Percentiles rank a stretch among this genome's conserved stretches.
phyloP scores from a whole-genome alignment of 1,284 basidiomycete species.

The Boletus austroedulis region DNA sequence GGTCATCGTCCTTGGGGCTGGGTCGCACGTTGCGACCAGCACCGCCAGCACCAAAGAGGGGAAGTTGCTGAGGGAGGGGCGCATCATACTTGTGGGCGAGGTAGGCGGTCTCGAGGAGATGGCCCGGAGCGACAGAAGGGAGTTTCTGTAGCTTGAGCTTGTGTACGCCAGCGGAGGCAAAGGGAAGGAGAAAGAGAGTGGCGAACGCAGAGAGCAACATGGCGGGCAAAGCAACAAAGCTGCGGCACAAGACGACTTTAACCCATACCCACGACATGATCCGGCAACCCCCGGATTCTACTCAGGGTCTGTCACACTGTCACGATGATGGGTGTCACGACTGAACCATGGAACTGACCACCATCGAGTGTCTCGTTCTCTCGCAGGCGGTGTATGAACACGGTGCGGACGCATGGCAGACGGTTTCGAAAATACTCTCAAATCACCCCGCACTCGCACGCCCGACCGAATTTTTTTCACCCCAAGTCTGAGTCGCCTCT shows the following conservation, averaged over 20 bases:
- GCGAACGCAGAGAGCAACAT: slow-evolving; percentile 67
- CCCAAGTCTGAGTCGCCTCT: slow-evolving; percentile 47
- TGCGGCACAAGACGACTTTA: slow-evolving; percentile 24
- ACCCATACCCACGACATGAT: neutral
- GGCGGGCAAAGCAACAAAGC: slow-evolving; percentile 37
- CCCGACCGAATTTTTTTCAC: slow-evolving; percentile 63
- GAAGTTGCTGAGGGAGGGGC: slow-evolving; percentile 51
- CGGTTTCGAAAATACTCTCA: slow-evolving; percentile 63
- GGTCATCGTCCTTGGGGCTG: slow-evolving; percentile 56
- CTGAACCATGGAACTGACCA: slow-evolving; percentile 37
- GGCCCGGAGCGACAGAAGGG: slow-evolving; percentile 56
- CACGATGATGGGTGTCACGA: too few species aligned
- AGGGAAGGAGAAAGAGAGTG: slow-evolving; percentile 62
- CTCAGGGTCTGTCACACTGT: slow-evolving; percentile 6
- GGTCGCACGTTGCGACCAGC: slow-evolving; percentile 61
- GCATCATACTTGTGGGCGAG: slow-evolving; percentile 86
- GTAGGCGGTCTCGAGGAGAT: slow-evolving; percentile 73
- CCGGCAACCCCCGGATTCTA: slow-evolving; percentile 26
- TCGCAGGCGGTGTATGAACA: slow-evolving; percentile 84
- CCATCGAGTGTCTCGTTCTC: slow-evolving; percentile 69
- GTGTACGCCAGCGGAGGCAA: slow-evolving; percentile 69
- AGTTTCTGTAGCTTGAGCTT: slow-evolving; percentile 87
- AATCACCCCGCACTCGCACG: slow-evolving; percentile 65
- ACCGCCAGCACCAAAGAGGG: slow-evolving; percentile 72
- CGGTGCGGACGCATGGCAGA: slow-evolving; percentile 71